Percentiles rank a stretch among this genome's conserved stretches.
These are phyloP conservation scores for Coniochaeta sp. DNA, from an alignment of 2,329 filamentous ascomycete species.

Conservation along the genomic window DNA sequence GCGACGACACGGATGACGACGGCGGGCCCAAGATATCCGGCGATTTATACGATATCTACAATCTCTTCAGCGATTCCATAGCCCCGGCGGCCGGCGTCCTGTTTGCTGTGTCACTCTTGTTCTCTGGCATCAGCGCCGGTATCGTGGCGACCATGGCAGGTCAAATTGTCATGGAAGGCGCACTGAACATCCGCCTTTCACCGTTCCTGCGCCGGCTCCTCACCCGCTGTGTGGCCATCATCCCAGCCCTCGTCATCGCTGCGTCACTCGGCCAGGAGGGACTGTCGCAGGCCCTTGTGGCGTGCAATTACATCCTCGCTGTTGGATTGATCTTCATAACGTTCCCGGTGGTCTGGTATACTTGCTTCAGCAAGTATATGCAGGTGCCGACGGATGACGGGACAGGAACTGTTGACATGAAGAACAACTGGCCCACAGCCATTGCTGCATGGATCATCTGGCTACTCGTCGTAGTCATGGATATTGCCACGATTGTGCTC, in stretches of 20 bases:
- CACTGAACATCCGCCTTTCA: slow-evolving; percentile 16
- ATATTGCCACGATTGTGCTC: slow-evolving; percentile 15
- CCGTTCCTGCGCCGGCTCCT: slow-evolving; percentile 20
- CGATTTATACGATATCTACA: slow-evolving; percentile 73
- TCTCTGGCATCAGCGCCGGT: slow-evolving; percentile 61
- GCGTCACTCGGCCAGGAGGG: slow-evolving; percentile 19
- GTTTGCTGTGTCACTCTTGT: slow-evolving; percentile 62
- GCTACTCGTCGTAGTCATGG: slow-evolving; percentile 15
- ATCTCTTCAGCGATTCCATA: slow-evolving; percentile 59
- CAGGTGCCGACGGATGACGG: slow-evolving; percentile 11
- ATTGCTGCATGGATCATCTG: slow-evolving; percentile 13
- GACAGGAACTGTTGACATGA: slow-evolving; percentile 9
- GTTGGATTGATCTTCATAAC: slow-evolving; percentile 21
- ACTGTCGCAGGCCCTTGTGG: slow-evolving; percentile 17
- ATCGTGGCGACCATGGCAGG: slow-evolving; percentile 72
- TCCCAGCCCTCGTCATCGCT: slow-evolving; percentile 21
- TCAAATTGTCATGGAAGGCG: slow-evolving; percentile 40
- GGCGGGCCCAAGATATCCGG: slow-evolving; percentile 33
- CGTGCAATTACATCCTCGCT: slow-evolving; percentile 19
- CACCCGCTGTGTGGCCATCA: slow-evolving; percentile 20
- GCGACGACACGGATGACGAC: slow-evolving; percentile 34
- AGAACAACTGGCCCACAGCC: slow-evolving; percentile 9
- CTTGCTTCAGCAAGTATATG: slow-evolving; percentile 19
- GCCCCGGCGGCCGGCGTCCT: slow-evolving; percentile 63
- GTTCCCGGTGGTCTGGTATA: slow-evolving; percentile 21